These are phyloP conservation scores for Colletotrichum euphorbiae DNA, from an alignment of 2,329 filamentous ascomycete genomes.

Conservation along the genomic window DNA sequence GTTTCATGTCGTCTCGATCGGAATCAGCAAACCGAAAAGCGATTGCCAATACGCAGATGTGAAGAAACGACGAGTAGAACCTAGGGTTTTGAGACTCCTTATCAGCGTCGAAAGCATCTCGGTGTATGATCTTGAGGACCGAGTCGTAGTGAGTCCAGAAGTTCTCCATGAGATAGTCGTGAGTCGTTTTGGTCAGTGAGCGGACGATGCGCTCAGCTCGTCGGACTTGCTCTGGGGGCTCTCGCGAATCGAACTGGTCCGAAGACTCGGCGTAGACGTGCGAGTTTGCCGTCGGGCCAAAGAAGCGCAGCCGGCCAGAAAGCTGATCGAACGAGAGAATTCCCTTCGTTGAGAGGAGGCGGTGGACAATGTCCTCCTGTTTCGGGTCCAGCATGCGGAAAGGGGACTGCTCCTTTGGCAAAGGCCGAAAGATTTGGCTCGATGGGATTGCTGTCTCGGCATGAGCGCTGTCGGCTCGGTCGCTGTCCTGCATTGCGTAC, in stretches of 20 bases:
- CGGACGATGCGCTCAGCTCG: constrained; percentile 61
- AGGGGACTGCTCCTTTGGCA: constrained; percentile 47
- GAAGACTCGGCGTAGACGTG: constrained; percentile 60
- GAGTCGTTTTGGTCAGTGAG: constrained; percentile 57
- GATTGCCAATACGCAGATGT: constrained; percentile 64
- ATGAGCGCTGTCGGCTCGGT: constrained; percentile 42
- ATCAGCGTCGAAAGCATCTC: constrained; percentile 61
- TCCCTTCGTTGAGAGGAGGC: constrained; percentile 60
- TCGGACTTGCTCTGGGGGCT: constrained; percentile 57
- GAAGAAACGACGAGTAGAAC: constrained; percentile 64
- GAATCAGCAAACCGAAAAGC: constrained; percentile 64
- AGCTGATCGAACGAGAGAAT: constrained; percentile 64
- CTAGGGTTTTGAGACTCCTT: constrained; percentile 57
- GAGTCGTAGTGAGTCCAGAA: constrained; percentile 66
- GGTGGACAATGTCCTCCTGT: constrained; percentile 61
- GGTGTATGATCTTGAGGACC: constrained; percentile 61
- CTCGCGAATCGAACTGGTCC: constrained; percentile 50
- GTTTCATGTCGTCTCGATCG: constrained; percentile 60
- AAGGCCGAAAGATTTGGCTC: constrained; percentile 42
- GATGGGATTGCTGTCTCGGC: constrained; percentile 12
- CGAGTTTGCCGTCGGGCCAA: constrained; percentile 65
- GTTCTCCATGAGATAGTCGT: constrained; percentile 63
- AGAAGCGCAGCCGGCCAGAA: constrained; percentile 62
- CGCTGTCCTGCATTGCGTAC: constrained; percentile 44
- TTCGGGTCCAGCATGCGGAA: constrained; percentile 54